Base-by-base conservation (phyloP, 1,139 yeast genomes). In the Suhomyces bribrorum region DNA sequence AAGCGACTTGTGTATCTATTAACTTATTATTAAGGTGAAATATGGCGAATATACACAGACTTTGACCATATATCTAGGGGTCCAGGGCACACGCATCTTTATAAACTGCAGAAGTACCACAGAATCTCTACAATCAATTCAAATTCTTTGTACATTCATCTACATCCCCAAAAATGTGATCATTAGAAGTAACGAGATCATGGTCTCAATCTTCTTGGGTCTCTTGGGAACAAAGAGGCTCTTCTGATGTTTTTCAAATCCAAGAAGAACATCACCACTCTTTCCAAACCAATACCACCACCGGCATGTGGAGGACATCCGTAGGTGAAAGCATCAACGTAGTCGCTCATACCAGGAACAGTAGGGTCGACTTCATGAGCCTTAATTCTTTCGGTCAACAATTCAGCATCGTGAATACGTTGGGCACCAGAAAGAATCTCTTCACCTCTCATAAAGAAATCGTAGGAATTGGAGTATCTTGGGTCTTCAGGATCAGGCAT, bases 221-320 rank as follows among this genome's bases (percentile, higher is more conserved):
- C 99, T 76, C 99, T 86, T 62, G 99, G 99, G 92, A 92, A 92
- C 61, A 92, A 73, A 9, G 96, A 84, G 16, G 99, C 97, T 63
- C 97, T 86, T 69, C 99, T 87, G 55, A 92, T 92, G 70, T 92
- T 94, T 74, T 89, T 90, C 73, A 92, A 77, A 60, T 88, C 98
- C 63, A 92, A 78, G 81, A 79, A 92, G 79, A 92, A 92, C 97
- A 92, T 92, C 49, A 92, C 89, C 29, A 92, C 98, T 74, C 99
- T 87, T 72, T 92, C 99, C 52, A 92, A 74, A 56, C 99, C 99
- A 62, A 92, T 92, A 69, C 99, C 99, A 71, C 98, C 99, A 64
- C 99, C 99, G 17, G 96, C 99, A 57, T 92, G 99, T 35, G 99
- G 98, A 49, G 96, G 83, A 75, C 97, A 92, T 14, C 97, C 99